Base-by-base conservation (phyloP, 2,329 filamentous ascomycete genomes). In the Penicillium sp. region DNA sequence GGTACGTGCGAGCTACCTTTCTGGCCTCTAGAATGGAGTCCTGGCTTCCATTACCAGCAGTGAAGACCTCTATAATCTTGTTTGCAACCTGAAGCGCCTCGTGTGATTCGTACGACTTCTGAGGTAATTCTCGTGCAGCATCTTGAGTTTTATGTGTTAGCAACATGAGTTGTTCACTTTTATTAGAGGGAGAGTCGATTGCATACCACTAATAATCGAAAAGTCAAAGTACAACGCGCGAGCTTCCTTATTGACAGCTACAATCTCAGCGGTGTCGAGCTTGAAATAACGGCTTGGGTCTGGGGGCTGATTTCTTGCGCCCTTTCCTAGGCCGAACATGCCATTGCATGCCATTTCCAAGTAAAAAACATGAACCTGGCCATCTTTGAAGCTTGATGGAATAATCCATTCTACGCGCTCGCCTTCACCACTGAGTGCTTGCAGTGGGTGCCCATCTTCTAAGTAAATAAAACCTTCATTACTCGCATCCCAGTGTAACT, bases 311-410 rank as follows among this genome's bases (percentile, higher is more conserved):
- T 97, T 97, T 35, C 81, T 85, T 71, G 95, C 90, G 26, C 90
- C 90, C n/a, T 88, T 88, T 0, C 91, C 88, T 71, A 96, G 96
- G 64, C 94, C 94, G 76, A 97, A 97, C 92, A 97, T 97, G 72
- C 88, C 87, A 72, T 99, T 99, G 76, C 94, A 97, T 20, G 94
- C 94, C 90, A 97, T 96, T 77, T 99, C 94, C 62, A 99, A 87
- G 72, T 97, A 99, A 66, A 97, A 89, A 21, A 82, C 84, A 71
- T 97, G 92, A 66, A 91, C 83, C 69, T 92, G 85, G 53, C 91
- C 92, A 70, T 96, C 90, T 60, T 89, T 83, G 76, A 89, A 96
- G 14, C 79, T 78, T 52, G 90, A 79, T 9, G 94, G 93, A 45
- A 97, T 79, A 59, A 96, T 85, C 92, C 93, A 97, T 74, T 97